Base-by-base conservation (phyloP, 257 asterid genomes). In the Misopates orontium region DNA sequence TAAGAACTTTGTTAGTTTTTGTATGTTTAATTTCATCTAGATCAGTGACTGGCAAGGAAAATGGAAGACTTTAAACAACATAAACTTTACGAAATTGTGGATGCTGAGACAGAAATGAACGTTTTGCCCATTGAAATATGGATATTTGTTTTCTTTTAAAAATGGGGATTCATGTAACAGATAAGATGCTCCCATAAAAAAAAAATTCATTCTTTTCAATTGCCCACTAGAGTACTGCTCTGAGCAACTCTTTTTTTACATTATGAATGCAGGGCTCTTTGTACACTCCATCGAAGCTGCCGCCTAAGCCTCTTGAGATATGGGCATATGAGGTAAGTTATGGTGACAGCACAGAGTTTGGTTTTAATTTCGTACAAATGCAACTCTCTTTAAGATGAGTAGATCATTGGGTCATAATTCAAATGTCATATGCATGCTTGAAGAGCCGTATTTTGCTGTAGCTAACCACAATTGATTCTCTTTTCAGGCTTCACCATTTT, bases 301-400 rank as follows among this genome's bases (percentile, higher is more conserved):
- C 99, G 4, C 84, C 92, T 1, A 76, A 84, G 80, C 97, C 97
- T 49, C 96, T 93, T 19, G 91, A 87, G 75, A 70, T 90, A 52
- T 93, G 96, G 99, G 97, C 97, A 10, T 93, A 87, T 50, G 99
- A 90, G 96, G 99, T 90, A 70, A 72, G 83, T 68, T 63, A 55
- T 1, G 31, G 39, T 39, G n/a, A 23, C 61, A 45, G 69, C 23
- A 47, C 25, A 70, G 21, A 62, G 47, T 64, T 67, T 36, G 4
- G 23, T 23, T 39, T 56, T 36, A 17, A 39, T 66, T 78, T 72
- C 70, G 23, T 20, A 41, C n/a, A n/a, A 57, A 51, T 18, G 20
- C 54, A 23, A 39, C 67, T 40, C 16, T 28, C 64, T 52, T 59
- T 15, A 10, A n/a, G 49, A 60, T 20, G 52, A 64, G 25, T 17